Evolutionary conservation across 1,139 yeast genomes (phyloP).

Genomic region (Kodamaea anthophila): DNA sequence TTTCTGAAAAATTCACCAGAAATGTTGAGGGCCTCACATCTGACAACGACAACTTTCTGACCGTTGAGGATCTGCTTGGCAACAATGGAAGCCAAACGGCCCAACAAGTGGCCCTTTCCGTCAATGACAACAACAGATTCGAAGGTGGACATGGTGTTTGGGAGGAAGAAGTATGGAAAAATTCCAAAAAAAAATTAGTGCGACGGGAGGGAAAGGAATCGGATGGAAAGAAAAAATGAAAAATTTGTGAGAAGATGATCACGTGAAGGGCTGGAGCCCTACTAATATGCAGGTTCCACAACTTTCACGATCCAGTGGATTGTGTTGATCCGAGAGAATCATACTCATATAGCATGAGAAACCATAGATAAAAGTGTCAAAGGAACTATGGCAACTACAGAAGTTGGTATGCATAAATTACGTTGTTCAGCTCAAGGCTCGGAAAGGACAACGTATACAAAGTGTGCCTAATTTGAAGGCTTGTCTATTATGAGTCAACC

Average conservation of each 20-base stretch:
- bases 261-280: slow-evolving; percentile 10
- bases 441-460: too few relatives aligned
- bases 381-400: too few relatives aligned
- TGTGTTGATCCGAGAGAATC: too few relatives aligned
- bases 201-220: neutral
- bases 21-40: slow-evolving; percentile 97
- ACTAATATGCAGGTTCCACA: slow-evolving; percentile 1
- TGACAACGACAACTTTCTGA: slow-evolving; percentile 95
- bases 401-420: too few relatives aligned
- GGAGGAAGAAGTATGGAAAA: slow-evolving; percentile 7
- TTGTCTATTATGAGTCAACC: too few relatives aligned
- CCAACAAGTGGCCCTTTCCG: slow-evolving; percentile 99
- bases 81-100: slow-evolving; percentile 98
- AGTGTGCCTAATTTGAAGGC: too few relatives aligned
- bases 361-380: too few relatives aligned
- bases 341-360: too few relatives aligned
- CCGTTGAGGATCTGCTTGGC: slow-evolving; percentile 99
- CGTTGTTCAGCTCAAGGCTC: too few relatives aligned
- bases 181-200: neutral
- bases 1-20: slow-evolving; percentile 99
- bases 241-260: neutral
- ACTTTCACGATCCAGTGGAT: too few relatives aligned
- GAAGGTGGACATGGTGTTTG: slow-evolving; percentile 69
- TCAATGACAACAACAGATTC: slow-evolving; percentile 97
- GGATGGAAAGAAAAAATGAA: neutral